Evolutionary conservation across 1,284 basidiomycete species (phyloP), one percentile per base, ranked within the genome.

Genomic region (Ceratobasidium sp.): DNA sequence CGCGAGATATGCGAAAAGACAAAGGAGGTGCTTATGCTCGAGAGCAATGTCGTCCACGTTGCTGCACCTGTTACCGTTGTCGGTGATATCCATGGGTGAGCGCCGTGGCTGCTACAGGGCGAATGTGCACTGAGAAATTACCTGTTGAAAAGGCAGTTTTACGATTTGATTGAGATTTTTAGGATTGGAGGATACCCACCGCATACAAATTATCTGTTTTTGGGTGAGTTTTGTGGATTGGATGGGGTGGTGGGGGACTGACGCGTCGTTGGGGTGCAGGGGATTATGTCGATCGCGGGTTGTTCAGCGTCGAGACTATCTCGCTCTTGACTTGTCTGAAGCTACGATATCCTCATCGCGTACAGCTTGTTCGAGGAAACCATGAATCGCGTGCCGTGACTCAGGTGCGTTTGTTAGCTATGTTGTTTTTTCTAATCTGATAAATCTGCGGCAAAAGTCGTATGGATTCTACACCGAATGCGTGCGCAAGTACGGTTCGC

Each of bases 381-480:
- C 98, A 99, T 81, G 98, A 99, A 82, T 96, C 94, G 28, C 87
- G 98, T 80, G 98, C 98, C 2, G 98, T 99, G 67, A 99, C 98
- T 1, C 97, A 98, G 86, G 96, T 95, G 73, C 77, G 87, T 9
- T 16, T 21, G 55, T 13, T 35, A 7, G 26, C 7, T 16, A 2
- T n/a, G 13, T 44, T 21, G 44, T 21, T 41, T 69, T 47, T 49
- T 50, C 72, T 57, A 59, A 70, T 41, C 61, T 38, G 21, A 72
- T 57, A 76, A 73, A 84, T 84, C 61, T 50, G 62, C 13, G 63
- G 41, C 58, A 11, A 69, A 82, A 99, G 95, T 98, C 96, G 21
- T 99, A 99, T 80, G 98, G 98, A 16, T 99, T 99, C 84, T 99
- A 99, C 83, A 93, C 95, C 41, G 98, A 99, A 86, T 99, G 98